These are phyloP conservation scores for Pichia californica DNA, from an alignment of 805 yeast species.

Conservation along the genomic window DNA sequence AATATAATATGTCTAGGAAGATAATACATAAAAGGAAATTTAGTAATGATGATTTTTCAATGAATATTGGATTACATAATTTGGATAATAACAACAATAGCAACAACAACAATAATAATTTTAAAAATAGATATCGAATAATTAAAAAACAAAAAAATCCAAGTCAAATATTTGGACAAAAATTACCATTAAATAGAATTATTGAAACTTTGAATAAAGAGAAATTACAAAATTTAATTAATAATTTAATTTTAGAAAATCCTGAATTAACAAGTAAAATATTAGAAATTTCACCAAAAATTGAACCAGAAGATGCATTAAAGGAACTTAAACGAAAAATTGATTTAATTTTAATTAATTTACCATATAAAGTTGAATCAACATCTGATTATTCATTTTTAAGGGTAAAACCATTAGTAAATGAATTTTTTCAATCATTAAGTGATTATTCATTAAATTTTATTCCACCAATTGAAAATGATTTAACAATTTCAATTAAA, in stretches of 20 bases:
- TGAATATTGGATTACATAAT: too few relatives aligned
- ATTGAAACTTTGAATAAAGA: conserved; percentile 61
- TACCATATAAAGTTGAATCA: conserved; percentile 74
- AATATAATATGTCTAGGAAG: too few relatives aligned
- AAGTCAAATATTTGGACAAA: conserved; percentile 43
- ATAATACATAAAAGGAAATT: too few relatives aligned
- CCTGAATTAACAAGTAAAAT: conserved; percentile 57
- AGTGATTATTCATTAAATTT: conserved; percentile 70
- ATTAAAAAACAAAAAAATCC: conserved; percentile 32
- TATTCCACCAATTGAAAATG: conserved; percentile 62
- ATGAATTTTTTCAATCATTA: conserved; percentile 63
- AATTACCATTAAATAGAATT: conserved; percentile 55
- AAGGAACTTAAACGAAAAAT: conserved; percentile 42
- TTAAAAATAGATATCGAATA: not conserved
- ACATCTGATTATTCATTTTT: conserved; percentile 70
- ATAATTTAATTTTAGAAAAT: conserved; percentile 46
- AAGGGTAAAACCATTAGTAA: conserved; percentile 60
- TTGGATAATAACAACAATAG: too few relatives aligned
- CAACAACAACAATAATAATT: too few relatives aligned
- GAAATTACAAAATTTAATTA: conserved; percentile 47
- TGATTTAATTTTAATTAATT: conserved; percentile 36
- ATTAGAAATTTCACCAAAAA: conserved; percentile 46
- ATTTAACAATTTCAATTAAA: conserved; percentile 46
- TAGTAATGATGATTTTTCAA: too few relatives aligned
- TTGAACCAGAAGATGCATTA: conserved; percentile 48